phyloP scores from a whole-genome alignment of 495 filamentous ascomycete species.

The Penicillium cosmopolitanum region DNA sequence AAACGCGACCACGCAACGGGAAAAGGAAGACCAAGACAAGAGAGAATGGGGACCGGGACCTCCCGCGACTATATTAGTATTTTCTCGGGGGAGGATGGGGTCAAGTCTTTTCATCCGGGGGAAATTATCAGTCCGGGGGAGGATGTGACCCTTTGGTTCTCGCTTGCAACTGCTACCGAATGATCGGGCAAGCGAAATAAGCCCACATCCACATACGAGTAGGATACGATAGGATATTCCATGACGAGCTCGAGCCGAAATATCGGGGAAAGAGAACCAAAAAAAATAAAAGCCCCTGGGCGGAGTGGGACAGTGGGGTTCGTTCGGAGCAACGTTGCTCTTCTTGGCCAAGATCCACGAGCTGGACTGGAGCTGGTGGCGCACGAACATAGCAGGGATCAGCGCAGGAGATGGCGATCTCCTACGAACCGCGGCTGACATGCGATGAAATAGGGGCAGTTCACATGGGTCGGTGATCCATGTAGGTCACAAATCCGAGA shows the following conservation, averaged over 20 bases:
- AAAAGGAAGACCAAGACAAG: neutral
- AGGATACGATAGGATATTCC: neutral
- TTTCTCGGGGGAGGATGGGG: neutral
- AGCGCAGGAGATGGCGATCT: constrained; percentile 32
- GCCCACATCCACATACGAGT: constrained; percentile 7
- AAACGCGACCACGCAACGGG: neutral
- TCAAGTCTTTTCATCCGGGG: neutral
- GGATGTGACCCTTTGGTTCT: neutral
- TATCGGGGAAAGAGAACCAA: neutral
- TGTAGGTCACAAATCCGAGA: neutral
- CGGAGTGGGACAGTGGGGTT: neutral
- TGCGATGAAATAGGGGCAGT: constrained; percentile 14
- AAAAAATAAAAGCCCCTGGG: neutral
- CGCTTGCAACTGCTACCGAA: constrained; percentile 7
- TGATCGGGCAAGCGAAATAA: constrained; percentile 17
- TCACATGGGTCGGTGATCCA: constrained; percentile 9
- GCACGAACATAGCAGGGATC: constrained; percentile 19
- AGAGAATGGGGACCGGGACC: neutral
- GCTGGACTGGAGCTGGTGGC: constrained; percentile 3
- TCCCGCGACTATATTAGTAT: constrained; percentile 10
- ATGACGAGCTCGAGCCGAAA: neutral
- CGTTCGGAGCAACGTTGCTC: constrained; percentile 28
- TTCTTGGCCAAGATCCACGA: constrained; percentile 21
- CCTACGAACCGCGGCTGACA: constrained; percentile 29
- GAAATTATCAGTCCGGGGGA: constrained; percentile 5